Conservation (phyloP, 2,329 filamentous ascomycete genomes). For the Phaeosphaeria sp. region DNA sequence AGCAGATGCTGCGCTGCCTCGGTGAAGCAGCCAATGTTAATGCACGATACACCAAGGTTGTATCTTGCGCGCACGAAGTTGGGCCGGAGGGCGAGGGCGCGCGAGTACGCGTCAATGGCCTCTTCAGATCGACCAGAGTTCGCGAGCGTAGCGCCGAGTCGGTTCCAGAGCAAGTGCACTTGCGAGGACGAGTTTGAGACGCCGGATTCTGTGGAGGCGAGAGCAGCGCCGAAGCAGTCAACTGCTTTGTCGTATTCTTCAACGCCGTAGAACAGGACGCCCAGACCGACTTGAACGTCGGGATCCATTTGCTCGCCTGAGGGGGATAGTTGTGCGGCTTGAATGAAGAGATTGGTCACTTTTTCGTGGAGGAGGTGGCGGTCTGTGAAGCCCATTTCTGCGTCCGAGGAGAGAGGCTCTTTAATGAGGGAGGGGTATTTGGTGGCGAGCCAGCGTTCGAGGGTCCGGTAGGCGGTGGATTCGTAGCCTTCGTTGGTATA, state of each 20-base stretch:
- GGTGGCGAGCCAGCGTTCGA: constrained; percentile 95
- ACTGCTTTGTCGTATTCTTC: constrained; percentile 99
- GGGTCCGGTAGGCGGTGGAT: constrained; percentile 91
- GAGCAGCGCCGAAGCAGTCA: constrained; percentile 93
- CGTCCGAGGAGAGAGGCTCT: constrained; percentile 72
- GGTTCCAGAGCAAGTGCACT: constrained; percentile 95
- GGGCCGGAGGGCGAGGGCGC: constrained; percentile 84
- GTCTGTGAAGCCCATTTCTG: constrained; percentile 94
- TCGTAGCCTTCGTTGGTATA: constrained; percentile 99
- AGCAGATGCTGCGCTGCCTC: constrained; percentile 93
- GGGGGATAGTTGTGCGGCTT: constrained; percentile 89
- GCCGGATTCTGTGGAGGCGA: constrained; percentile 84
- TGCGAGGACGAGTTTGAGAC: constrained; percentile 84
- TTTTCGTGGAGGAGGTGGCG: constrained; percentile 87
- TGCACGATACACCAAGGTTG: constrained; percentile 94
- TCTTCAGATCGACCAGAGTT: constrained; percentile 94
- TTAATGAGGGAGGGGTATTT: constrained; percentile 88
- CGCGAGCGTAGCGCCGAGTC: constrained; percentile 91
- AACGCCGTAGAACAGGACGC: constrained; percentile 95
- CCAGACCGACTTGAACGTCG: constrained; percentile 95
- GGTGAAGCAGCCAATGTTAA: constrained; percentile 94
- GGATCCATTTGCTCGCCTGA: constrained; percentile 96
- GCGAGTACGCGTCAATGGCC: constrained; percentile 95
- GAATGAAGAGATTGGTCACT: constrained; percentile 89
- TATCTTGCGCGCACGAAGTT: constrained; percentile 98